Base-by-base conservation (phyloP, 352 stramenopile genomes). In the Aphanomyces cochlioides region DNA sequence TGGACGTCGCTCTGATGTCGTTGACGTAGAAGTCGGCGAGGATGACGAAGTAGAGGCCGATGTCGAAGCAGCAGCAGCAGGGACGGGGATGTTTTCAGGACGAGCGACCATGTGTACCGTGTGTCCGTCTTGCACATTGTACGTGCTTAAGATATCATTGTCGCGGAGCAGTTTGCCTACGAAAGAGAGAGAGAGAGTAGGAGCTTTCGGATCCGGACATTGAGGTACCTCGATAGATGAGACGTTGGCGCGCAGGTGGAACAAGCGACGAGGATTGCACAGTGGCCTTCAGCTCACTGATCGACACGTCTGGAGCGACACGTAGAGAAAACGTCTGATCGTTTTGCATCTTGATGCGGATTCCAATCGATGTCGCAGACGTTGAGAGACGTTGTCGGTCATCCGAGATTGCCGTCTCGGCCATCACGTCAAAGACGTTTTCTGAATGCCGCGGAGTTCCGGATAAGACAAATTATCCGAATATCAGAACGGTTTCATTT, bases 41-140 rank as follows among this genome's bases (percentile, higher is more conserved):
- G 28, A 40, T 37, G 59, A 67, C 19, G 3, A 19, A 45, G 13
- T 10, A 56, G 36, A 10, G 43, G 43, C 37, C 13, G 15, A 21
- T 7, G 45, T 43, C 38, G 67, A 19, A 50, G 21, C 17, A 21
- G 12, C 12, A 28, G 34, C 15, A 39, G 65, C 0, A 8, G 17
- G 53, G n/a, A 57, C 37, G 28, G 19, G 13, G 17, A 37, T 37
- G 28, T 34, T 47, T 10, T 70, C 63, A 15, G 79, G 81, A 59
- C 89, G 91, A 37, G 87, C 78, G n/a, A 98, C 88, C 50, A 97
- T 75, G 60, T 98, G 92, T 36, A 98, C 77, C n/a, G 84, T 97
- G 70, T 97, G 90, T 10, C 90, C 92, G 61, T 96, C 81, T 74
- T 97, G 87, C n/a, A 98, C 80, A 37, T 90, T 85, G 71, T 98